Base-by-base conservation (phyloP, 768 basidiomycete genomes). In the Trametes villosa region DNA sequence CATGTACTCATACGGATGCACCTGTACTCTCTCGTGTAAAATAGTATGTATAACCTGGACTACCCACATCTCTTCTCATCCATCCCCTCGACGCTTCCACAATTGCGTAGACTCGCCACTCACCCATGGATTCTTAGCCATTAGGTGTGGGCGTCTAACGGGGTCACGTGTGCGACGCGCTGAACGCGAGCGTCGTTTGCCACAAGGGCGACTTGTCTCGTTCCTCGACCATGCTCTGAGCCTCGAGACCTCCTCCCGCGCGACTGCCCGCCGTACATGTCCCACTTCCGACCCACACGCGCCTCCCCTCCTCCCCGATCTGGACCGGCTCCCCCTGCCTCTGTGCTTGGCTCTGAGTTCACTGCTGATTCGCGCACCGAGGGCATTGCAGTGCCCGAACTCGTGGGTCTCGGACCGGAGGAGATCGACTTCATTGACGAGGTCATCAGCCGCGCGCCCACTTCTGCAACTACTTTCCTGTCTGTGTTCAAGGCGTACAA, bases 401-500 rank as follows among this genome's bases (percentile, higher is more conserved):
- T 75, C 36, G 60, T 66, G 7, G 67, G 60, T 11, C 71, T 76
- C 34, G 67, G 72, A 2, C 57, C 66, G 7, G 69, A 70, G 45
- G 89, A 94, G 68, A 78, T 93, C 62, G 80, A 84, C 46, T 81
- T 94, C 64, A 78, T 95, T 45, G 89, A 94, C 64, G 83, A 84
- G 24, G 88, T 95, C 13, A 84, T 95, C 27, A 70, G 77, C 59
- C 85, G 87, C 53, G 91, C 89, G 42, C 81, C 87, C 6, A 77
- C 84, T 9, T 75, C 80, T 9, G 88, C 91, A 17, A 89, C 89
- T 4, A 89, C 89, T 0, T 94, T 94, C 68, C 78, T 91, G 38
- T 82, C 84, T 5, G 83, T 93, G n/a, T 87, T 92, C 79, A 92
- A 90, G 69, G 89, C 92, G 0, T 94, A 95, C 74, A 91, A 87